Evolutionary conservation across 768 basidiomycete genomes (phyloP).

Genomic region (Melanogaster broomeanus): DNA sequence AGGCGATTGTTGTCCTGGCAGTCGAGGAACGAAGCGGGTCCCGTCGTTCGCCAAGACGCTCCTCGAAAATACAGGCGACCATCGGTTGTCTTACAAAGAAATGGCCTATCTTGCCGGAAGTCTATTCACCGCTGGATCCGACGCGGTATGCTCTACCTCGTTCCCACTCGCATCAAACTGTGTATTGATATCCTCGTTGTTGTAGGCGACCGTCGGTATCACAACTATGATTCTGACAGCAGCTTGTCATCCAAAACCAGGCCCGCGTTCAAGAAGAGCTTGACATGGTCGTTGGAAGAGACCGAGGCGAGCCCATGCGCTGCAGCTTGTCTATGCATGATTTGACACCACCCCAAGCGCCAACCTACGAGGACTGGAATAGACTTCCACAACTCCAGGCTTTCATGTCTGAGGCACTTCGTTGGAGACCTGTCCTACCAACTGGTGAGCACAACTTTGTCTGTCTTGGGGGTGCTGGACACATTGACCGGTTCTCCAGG

Average conservation of each 20-base stretch:
- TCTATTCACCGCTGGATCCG: slow-evolving; percentile 63
- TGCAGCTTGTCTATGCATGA: neutral
- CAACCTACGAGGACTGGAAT: slow-evolving; percentile 35
- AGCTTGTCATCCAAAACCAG: slow-evolving; percentile 52
- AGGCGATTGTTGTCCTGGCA: neutral
- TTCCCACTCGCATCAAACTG: neutral
- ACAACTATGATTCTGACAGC: slow-evolving; percentile 52
- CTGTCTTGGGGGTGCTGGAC: too few relatives aligned
- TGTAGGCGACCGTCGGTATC: slow-evolving; percentile 49
- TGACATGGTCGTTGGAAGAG: slow-evolving; percentile 49
- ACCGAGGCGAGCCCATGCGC: slow-evolving; percentile 18
- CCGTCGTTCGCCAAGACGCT: slow-evolving; percentile 53
- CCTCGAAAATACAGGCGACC: slow-evolving; percentile 47
- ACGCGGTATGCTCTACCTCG: slow-evolving; percentile 38
- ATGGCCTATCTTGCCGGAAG: slow-evolving; percentile 59
- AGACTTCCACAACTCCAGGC: slow-evolving; percentile 38
- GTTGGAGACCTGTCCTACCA: slow-evolving; percentile 39
- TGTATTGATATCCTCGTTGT: neutral
- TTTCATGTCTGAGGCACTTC: slow-evolving; percentile 36
- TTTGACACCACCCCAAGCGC: slow-evolving; percentile 25
- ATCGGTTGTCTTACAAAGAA: slow-evolving; percentile 52
- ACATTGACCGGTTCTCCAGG: slow-evolving; percentile 21
- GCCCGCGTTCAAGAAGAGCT: slow-evolving; percentile 51
- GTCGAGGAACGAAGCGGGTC: slow-evolving; percentile 9
- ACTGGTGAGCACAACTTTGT: slow-evolving; percentile 19